These are phyloP conservation scores for Penicillium alfredii DNA, from an alignment of 495 filamentous ascomycete species.

Conservation along the genomic window DNA sequence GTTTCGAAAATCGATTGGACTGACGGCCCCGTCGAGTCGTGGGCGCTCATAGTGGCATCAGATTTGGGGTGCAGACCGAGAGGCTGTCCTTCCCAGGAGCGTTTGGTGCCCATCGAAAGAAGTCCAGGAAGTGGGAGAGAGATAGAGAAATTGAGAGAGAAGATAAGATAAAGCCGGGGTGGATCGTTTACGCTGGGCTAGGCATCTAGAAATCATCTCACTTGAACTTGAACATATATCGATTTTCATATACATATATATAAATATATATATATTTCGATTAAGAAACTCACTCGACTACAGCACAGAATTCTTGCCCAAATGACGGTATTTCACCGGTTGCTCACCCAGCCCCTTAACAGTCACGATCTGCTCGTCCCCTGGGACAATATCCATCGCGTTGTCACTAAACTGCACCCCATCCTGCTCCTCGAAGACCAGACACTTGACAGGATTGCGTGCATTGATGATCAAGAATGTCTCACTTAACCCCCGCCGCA, in stretches of 20 bases:
- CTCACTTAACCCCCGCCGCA: conserved; percentile 12
- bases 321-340: conserved; percentile 28
- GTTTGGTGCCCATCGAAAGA: conserved; percentile 44
- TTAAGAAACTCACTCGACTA: conserved; percentile 11
- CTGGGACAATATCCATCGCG: conserved; percentile 45
- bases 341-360: conserved; percentile 33
- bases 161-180: too few species aligned
- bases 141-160: neutral
- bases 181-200: too few species aligned
- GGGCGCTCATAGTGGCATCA: conserved; percentile 23
- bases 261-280: too few species aligned
- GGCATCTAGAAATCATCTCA: too few species aligned
- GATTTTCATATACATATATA: too few species aligned
- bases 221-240: too few species aligned
- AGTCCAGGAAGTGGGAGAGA: conserved; percentile 8
- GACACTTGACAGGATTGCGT: conserved; percentile 35
- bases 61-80: conserved; percentile 24
- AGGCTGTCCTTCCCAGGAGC: conserved; percentile 54
- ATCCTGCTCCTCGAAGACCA: conserved; percentile 42
- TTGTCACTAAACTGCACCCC: conserved; percentile 35
- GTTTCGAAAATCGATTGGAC: conserved; percentile 74
- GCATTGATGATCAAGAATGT: conserved; percentile 18
- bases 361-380: conserved; percentile 36
- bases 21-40: conserved; percentile 17
- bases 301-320: conserved; percentile 12